Conservation (phyloP, 176 grass and related monocot genomes). For the Rhynchospora pubera region DNA sequence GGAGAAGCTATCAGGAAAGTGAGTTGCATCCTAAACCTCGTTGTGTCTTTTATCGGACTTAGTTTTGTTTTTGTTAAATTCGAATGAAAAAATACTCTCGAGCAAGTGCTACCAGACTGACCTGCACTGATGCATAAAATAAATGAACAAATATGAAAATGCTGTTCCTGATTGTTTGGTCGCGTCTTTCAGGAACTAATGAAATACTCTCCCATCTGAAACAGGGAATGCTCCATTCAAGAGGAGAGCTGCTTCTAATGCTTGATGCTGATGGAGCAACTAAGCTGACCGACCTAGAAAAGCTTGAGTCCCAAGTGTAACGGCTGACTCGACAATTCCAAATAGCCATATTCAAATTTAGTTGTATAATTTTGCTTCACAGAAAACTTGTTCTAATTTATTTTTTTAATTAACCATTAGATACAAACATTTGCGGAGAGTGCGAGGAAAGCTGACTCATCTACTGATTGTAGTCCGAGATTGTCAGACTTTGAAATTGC, state of each 20-base stretch:
- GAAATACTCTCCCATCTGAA: conserved; percentile 12
- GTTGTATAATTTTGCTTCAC: not conserved
- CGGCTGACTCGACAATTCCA: not conserved
- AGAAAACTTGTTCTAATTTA: not conserved
- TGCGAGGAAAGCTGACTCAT: conserved; percentile 17
- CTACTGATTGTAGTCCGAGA: conserved; percentile 30
- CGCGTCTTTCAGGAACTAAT: not conserved
- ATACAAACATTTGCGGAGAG: conserved; percentile 46
- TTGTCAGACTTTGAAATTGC: conserved; percentile 64
- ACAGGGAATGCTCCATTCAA: conserved; percentile 97
- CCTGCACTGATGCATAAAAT: not conserved
- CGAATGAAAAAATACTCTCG: too few species aligned
- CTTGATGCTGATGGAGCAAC: conserved; percentile 97
- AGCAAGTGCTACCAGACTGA: not conserved
- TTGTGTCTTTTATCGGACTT: not conserved
- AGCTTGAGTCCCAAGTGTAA: conserved; percentile 73
- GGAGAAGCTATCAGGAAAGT: conserved; percentile 99
- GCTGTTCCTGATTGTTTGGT: not conserved
- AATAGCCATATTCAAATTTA: not conserved
- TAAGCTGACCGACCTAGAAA: conserved; percentile 87
- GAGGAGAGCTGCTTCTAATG: conserved; percentile 85
- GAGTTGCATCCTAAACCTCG: conserved; percentile 13
- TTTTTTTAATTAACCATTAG: conserved; percentile 26
- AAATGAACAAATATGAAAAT: not conserved
- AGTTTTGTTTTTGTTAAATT: not conserved